Base-by-base conservation (phyloP, 75 land plant genomes). In the Isoetes taiwanensis region DNA sequence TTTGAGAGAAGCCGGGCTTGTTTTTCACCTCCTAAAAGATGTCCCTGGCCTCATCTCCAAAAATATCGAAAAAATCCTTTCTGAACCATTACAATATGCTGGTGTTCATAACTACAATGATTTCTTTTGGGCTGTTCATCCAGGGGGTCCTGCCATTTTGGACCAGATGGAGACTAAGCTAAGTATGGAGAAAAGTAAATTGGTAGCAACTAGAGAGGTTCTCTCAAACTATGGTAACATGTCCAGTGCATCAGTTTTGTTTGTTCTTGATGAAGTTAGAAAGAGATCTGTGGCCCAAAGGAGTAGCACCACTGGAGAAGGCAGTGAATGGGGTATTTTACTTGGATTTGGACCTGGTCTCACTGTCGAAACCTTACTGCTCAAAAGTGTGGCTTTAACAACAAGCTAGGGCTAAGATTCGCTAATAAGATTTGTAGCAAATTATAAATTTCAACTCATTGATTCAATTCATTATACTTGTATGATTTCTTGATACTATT, bases 21-120 rank as follows among this genome's bases (percentile, higher is more conserved):
- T 69, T 1, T 64, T 68, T 43, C 20, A 12, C 52, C 52, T 78
- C 29, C 41, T 69, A 20, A 78, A 78, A 53, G 80, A 78, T 61
- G 80, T 78, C 16, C 80, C 80, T 32, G 71, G 69, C 61, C 58
- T 77, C 58, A 77, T 77, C 35, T 68, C 80, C 3, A 69, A 73
- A 65, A 73, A 73, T 67, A 72, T 77, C 16, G 72, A 37, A 23
- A 52, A 52, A 52, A 35, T 68, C 25, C 58, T 75, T 29, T 58
- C 28, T 17, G 70, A 62, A 29, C 14, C 38, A 9, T 37, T 14
- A 37, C n/a, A n/a, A n/a, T n/a, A n/a, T n/a, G n/a, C n/a, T n/a
- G n/a, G n/a, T n/a, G n/a, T n/a, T n/a, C n/a, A n/a, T n/a, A n/a
- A n/a, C n/a, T n/a, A n/a, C n/a, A n/a, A n/a, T n/a, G 56, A 54